phyloP scores from a whole-genome alignment of 2,329 filamentous ascomycete species.

The Colletotrichum sojae region DNA sequence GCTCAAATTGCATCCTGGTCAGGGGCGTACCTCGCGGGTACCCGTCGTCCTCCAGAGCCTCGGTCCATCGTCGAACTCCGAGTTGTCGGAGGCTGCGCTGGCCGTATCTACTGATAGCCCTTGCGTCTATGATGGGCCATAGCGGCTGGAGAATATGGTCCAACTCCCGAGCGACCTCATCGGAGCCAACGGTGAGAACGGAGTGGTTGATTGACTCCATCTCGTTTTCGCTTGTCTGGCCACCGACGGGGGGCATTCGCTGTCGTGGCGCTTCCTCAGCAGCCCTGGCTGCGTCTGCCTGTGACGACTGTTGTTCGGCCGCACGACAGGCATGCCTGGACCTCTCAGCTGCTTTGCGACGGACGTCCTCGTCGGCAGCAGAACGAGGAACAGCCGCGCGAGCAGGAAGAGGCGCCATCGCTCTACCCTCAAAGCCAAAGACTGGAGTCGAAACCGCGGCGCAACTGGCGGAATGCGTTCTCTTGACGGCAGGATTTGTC shows the following conservation, averaged over 20 bases:
- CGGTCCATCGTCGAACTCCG: background rate
- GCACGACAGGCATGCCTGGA: background rate
- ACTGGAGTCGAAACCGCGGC: background rate
- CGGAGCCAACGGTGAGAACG: background rate
- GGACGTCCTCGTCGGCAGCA: slow-evolving; percentile 4
- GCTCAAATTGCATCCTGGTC: background rate
- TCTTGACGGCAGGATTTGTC: background rate
- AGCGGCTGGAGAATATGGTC: background rate
- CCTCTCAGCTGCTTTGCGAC: background rate
- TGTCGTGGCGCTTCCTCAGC: background rate
- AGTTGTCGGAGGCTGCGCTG: background rate
- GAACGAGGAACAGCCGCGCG: background rate
- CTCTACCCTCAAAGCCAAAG: background rate
- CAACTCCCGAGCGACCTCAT: background rate
- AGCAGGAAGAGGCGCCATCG: background rate
- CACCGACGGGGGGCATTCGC: background rate
- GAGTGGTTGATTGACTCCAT: background rate
- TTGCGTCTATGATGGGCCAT: background rate
- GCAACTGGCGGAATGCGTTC: background rate
- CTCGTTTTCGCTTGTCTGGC: background rate
- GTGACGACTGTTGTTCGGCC: background rate
- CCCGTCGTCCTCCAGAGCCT: background rate
- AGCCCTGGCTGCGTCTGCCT: background rate
- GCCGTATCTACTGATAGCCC: background rate
- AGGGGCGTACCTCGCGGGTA: background rate